Evolutionary conservation across 306 rosid species (phyloP), one percentile per base, ranked within the genome.

Genomic region (Carpinus viminea): DNA sequence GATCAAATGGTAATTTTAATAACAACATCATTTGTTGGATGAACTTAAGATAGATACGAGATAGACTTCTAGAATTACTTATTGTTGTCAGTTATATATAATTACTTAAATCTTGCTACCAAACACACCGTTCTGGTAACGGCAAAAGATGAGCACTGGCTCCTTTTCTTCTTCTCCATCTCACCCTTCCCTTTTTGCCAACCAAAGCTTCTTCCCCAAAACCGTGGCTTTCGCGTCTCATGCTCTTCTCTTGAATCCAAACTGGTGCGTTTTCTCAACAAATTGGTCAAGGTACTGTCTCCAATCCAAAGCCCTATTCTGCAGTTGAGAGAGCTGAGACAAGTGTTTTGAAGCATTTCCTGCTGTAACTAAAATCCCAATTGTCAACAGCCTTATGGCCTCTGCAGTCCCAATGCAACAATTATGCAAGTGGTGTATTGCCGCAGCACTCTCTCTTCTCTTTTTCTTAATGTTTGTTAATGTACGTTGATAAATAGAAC

Each of bases 261-360:
- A 85, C 52, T 83, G 83, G 96, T 90, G 75, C 20, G 86, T 28
- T 28, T 62, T 36, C 76, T 75, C 17, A 78, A 73, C 79, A 94
- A 91, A 88, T 86, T 94, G 92, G 98, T 86, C 5, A 79, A 86
- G 93, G 97, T 88, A 31, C 34, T 1, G 34, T 31, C 34, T 31
- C 34, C 34, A 1, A 61, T 61, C 68, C 68, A 12, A 31, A 61
- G 34, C 12, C 11, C 16, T 61, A 61, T 26, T 61, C 43, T 28
- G 16, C 17, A 9, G 16, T 26, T 5, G 68, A 61, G 68, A 61
- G 68, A 61, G 17, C 68, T 24, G 8, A 61, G 68, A 61, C 0
- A 28, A 38, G 51, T 46, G 57, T 68, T 57, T 74, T 28, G 65
- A 54, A 76, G 21, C 69, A 46, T 60, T 12, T 62, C 68, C 38